Percentiles rank a stretch among this genome's conserved stretches.
These are phyloP conservation scores for Pseudopyricularia javanii DNA, from an alignment of 2,329 filamentous ascomycete species.

Conservation along the genomic window DNA sequence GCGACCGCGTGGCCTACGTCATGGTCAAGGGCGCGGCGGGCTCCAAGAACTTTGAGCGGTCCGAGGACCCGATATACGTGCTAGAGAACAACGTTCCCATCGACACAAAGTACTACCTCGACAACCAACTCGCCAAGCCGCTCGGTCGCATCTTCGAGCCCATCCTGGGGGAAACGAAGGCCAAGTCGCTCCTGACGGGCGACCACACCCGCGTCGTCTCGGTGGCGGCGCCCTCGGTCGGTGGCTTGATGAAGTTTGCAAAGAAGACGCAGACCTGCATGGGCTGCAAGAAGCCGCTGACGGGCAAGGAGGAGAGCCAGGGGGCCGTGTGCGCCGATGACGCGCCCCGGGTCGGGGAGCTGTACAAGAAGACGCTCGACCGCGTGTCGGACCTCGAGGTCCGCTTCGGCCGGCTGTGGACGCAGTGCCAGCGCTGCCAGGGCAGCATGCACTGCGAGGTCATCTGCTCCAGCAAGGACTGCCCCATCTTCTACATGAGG, in stretches of 20 bases:
- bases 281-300: constrained; percentile 95
- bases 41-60: constrained; percentile 92
- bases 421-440: constrained; percentile 94
- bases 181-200: constrained; percentile 72
- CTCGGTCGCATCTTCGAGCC: constrained; percentile 94
- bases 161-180: constrained; percentile 78
- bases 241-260: constrained; percentile 94
- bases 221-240: constrained; percentile 80
- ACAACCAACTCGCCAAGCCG: constrained; percentile 95
- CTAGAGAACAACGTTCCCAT: constrained; percentile 96
- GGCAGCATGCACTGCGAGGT: constrained; percentile 97
- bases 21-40: constrained; percentile 87
- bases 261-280: constrained; percentile 98
- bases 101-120: constrained; percentile 96
- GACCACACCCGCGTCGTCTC: constrained; percentile 93
- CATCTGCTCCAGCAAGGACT: constrained; percentile 92
- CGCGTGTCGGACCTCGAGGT: constrained; percentile 90
- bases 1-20: constrained; percentile 95
- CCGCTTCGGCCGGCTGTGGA: constrained; percentile 86
- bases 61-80: constrained; percentile 93
- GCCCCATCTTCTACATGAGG: constrained; percentile 98
- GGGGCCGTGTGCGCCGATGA: constrained; percentile 82
- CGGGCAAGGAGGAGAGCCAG: constrained; percentile 57
- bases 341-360: constrained; percentile 70
- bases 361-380: constrained; percentile 83